Base-by-base conservation (phyloP, 257 asterid genomes). In the Orobanche coerulescens region DNA sequence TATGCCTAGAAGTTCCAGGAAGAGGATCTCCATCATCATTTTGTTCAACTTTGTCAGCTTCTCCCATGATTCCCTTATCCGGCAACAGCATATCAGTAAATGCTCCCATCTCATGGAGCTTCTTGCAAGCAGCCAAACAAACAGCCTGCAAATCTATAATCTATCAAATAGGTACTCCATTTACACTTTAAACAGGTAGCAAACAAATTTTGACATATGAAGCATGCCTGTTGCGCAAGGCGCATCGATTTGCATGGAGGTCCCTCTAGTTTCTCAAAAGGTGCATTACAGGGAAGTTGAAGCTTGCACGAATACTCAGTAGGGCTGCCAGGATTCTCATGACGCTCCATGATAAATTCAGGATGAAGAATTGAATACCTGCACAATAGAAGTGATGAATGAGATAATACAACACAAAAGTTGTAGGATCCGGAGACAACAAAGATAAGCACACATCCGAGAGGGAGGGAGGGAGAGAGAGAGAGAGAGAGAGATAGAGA, bases 41-140 rank as follows among this genome's bases (percentile, higher is more conserved):
- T 67, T 86, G 86, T 68, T 93, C 98, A 65, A 59, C 84, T 61
- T 88, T 87, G 40, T 93, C 94, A 3, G 69, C 62, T 64, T 83
- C 91, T 40, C 61, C 89, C 58, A 84, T 93, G 47, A 73, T 74
- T 73, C 98, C 98, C 83, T 89, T 93, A 78, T 93, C 98, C 26
- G 98, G 98, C 78, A 93, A 80, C 52, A 93, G 86, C 98, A 93
- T 89, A 73, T 93, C 98, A n/a, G 98, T 89, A 79, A 93, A 89
- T 63, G 98, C 97, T 40, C 98, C 98, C 98, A 89, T 86, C 82
- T 93, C 95, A 64, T 93, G 98, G 47, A 93, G 95, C 78, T 93
- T 93, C 84, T 89, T 93, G 86, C 98, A 93, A 76, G 97, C 98
- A 80, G 85, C 87, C 77, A 93, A 84, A 76, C 98, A 93, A 71